Evolutionary conservation across 2,329 filamentous ascomycete genomes (phyloP).

Genomic region (Fusarium nematophilum): DNA sequence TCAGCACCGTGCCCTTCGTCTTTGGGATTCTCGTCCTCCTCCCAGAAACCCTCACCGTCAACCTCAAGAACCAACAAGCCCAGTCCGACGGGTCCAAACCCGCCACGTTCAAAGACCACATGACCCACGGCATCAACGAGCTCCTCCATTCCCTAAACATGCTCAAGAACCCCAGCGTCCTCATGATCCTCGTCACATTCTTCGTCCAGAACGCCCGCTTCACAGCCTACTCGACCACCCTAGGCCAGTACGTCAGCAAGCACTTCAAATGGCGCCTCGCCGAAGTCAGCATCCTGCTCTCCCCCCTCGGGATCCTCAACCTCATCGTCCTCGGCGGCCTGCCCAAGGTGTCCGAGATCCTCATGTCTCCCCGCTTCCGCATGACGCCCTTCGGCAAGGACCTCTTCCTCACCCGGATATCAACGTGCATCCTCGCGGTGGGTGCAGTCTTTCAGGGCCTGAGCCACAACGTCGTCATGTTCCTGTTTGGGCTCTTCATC

Average conservation of each 20-base stretch:
- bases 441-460: constrained; percentile 50
- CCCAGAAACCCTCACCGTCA: constrained; percentile 53
- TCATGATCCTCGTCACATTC: constrained; percentile 53
- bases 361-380: constrained; percentile 49
- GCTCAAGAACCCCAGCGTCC: constrained; percentile 50
- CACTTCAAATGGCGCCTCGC: constrained; percentile 57
- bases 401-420: constrained; percentile 49
- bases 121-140: constrained; percentile 47
- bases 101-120: constrained; percentile 42
- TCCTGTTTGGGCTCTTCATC: constrained; percentile 53
- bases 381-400: constrained; percentile 53
- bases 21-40: constrained; percentile 50
- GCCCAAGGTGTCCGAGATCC: constrained; percentile 48
- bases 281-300: constrained; percentile 55
- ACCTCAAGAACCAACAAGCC: constrained; percentile 32
- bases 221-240: constrained; percentile 48
- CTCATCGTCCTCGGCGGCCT: constrained; percentile 51
- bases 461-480: constrained; percentile 48
- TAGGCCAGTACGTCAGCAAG: constrained; percentile 58
- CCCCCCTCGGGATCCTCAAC: constrained; percentile 54
- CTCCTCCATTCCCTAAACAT: constrained; percentile 49
- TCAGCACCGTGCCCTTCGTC: constrained; percentile 47
- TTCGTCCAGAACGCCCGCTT: constrained; percentile 52
- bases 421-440: constrained; percentile 48
- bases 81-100: constrained; percentile 16